Percentiles rank a stretch among this genome's conserved stretches.
These are phyloP conservation scores for Herpotrichia juniperi DNA, from an alignment of 2,329 filamentous ascomycete genomes.

Conservation along the genomic window DNA sequence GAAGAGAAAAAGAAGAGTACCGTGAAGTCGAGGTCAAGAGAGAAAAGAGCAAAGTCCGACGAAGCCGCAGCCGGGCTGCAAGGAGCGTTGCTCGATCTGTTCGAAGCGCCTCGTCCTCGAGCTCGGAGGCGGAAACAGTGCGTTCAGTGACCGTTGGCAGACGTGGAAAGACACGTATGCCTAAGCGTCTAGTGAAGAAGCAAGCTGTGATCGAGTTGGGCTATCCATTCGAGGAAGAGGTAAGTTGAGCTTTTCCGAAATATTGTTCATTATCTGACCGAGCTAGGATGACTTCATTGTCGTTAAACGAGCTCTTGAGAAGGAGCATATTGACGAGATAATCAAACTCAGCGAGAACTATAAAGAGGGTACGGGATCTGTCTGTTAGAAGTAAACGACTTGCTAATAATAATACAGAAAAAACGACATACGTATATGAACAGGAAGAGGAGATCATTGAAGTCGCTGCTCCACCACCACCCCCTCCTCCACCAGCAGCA, in stretches of 20 bases:
- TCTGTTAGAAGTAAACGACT: background rate
- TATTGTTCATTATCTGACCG: slow-evolving; percentile 31
- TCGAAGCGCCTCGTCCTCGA: slow-evolving; percentile 49
- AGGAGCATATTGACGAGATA: slow-evolving; percentile 89
- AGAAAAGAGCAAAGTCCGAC: slow-evolving; percentile 47
- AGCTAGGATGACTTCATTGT: slow-evolving; percentile 77
- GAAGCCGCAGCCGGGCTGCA: slow-evolving; percentile 28
- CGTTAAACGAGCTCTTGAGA: slow-evolving; percentile 82
- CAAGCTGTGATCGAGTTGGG: slow-evolving; percentile 81
- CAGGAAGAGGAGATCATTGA: slow-evolving; percentile 22
- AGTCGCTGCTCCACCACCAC: slow-evolving; percentile 18
- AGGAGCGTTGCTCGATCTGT: slow-evolving; percentile 33
- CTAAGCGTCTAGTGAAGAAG: slow-evolving; percentile 78
- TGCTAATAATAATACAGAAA: slow-evolving; percentile 27
- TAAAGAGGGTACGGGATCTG: slow-evolving; percentile 50
- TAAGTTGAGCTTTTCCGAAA: slow-evolving; percentile 47
- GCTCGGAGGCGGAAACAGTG: slow-evolving; percentile 44
- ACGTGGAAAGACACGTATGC: slow-evolving; percentile 89
- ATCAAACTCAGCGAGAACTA: slow-evolving; percentile 83
- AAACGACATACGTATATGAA: slow-evolving; percentile 45
- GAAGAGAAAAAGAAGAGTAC: slow-evolving; percentile 47
- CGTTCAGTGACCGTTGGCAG: slow-evolving; percentile 47
- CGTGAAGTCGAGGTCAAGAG: slow-evolving; percentile 56
- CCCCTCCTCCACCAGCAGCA: slow-evolving; percentile 17
- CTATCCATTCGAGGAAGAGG: slow-evolving; percentile 88